Evolutionary conservation across 169 alveolate species (phyloP).

Genomic region (Eimeria sp.): DNA sequence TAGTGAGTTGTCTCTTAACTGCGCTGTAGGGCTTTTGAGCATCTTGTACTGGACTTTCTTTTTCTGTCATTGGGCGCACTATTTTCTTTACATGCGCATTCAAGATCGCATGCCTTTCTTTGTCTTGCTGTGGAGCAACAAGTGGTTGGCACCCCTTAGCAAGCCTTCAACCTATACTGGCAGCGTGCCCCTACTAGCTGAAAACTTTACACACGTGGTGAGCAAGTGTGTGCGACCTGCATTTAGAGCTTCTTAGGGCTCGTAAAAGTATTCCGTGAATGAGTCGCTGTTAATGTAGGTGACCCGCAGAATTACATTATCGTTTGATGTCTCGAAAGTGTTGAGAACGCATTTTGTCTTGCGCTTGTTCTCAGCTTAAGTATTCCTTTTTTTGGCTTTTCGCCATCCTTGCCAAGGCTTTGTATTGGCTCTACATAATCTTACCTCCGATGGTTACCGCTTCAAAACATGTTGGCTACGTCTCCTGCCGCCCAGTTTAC

Average conservation of each 20-base stretch:
- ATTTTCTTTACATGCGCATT: constrained; percentile 69
- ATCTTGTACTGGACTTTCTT: constrained; percentile 64
- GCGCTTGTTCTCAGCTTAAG: constrained; percentile 36
- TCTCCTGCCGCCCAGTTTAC: constrained; percentile 53
- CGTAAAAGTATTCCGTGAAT: background rate
- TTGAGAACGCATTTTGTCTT: background rate
- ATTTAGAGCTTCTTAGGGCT: background rate
- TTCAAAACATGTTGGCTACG: constrained; percentile 73
- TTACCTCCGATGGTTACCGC: constrained; percentile 67
- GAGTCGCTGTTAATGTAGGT: background rate
- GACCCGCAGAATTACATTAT: background rate
- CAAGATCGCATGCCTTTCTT: constrained; percentile 73
- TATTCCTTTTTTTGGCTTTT: constrained; percentile 69
- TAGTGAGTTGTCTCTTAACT: background rate
- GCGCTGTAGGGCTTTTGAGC: constrained; percentile 51
- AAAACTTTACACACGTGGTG: constrained; percentile 75
- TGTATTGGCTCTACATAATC: constrained; percentile 64
- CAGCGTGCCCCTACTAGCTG: constrained; percentile 73
- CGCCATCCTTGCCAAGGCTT: constrained; percentile 28
- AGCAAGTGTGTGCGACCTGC: background rate
- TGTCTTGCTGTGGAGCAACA: constrained; percentile 67
- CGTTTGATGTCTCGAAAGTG: background rate
- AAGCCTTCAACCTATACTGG: constrained; percentile 78
- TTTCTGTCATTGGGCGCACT: constrained; percentile 62
- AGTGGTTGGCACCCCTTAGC: constrained; percentile 29